A percentile compares a stretch with the other conserved stretches of the same genome.
Evolutionary conservation across 495 filamentous ascomycete genomes (phyloP).

Genomic region (Aspergillus panamensis): DNA sequence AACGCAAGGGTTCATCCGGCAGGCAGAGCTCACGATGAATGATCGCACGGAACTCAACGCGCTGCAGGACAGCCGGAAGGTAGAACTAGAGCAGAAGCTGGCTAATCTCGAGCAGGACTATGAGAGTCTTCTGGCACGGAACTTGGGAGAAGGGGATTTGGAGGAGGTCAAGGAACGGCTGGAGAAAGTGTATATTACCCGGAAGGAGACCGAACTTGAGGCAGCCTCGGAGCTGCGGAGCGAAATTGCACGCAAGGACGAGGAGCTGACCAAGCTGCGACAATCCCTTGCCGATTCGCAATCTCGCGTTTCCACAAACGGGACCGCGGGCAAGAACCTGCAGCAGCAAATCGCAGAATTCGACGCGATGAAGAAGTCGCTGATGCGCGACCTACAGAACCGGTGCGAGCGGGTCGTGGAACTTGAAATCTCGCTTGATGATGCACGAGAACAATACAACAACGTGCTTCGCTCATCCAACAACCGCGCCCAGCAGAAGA

Average conservation of each 20-base stretch:
- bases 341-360: conserved; percentile 98
- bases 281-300: conserved; percentile 70
- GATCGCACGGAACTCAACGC: conserved; percentile 59
- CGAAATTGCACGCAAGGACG: conserved; percentile 65
- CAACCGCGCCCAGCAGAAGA: conserved; percentile 98
- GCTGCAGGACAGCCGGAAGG: conserved; percentile 60
- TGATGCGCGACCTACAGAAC: conserved; percentile 98
- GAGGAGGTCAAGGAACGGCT: conserved; percentile 79
- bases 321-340: conserved; percentile 83
- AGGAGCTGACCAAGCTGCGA: conserved; percentile 75
- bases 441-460: conserved; percentile 97
- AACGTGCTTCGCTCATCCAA: conserved; percentile 93
- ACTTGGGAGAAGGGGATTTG: conserved; percentile 70
- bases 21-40: conserved; percentile 80
- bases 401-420: conserved; percentile 96
- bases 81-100: conserved; percentile 71
- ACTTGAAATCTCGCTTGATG: conserved; percentile 92
- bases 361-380: conserved; percentile 98
- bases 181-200: conserved; percentile 68
- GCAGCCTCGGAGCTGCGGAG: conserved; percentile 67
- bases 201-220: conserved; percentile 65
- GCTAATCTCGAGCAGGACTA: conserved; percentile 73
- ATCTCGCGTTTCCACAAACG: conserved; percentile 59
- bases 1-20: conserved; percentile 86
- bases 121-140: conserved; percentile 74